Percentiles rank a stretch among this genome's conserved stretches.
phyloP scores from a whole-genome alignment of 2,329 filamentous ascomycete genomes.

The Neodidymelliopsis sp. region DNA sequence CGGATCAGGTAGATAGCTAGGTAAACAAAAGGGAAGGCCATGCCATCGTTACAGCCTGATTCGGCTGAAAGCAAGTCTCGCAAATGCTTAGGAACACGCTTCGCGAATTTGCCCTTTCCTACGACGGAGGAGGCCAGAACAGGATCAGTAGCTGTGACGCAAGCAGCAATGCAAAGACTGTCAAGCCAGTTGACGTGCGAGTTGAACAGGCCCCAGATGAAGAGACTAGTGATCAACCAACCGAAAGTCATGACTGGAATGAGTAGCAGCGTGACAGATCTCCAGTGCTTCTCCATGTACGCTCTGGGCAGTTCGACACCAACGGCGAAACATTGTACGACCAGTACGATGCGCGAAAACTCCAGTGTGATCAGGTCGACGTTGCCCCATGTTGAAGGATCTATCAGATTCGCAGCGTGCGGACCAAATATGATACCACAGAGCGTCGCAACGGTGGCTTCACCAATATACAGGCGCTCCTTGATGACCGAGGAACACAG shows the following conservation, averaged over 20 bases:
- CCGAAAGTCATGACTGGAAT: constrained; percentile 97
- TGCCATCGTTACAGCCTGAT: constrained; percentile 98
- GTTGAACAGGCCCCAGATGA: constrained; percentile 89
- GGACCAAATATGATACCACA: constrained; percentile 91
- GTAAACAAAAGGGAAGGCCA: constrained; percentile 99
- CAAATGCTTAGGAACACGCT: constrained; percentile 95
- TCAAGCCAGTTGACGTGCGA: constrained; percentile 85
- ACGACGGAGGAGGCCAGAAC: constrained; percentile 97
- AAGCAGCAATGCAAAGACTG: constrained; percentile 84
- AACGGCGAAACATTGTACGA: constrained; percentile 91
- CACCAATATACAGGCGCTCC: constrained; percentile 97
- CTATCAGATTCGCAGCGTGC: constrained; percentile 80
- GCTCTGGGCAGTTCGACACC: constrained; percentile 89
- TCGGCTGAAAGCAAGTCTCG: constrained; percentile 94
- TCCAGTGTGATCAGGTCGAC: constrained; percentile 87
- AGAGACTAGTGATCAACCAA: constrained; percentile 90
- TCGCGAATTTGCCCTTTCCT: constrained; percentile 98
- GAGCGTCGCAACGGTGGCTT: constrained; percentile 91
- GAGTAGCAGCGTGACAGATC: constrained; percentile 84
- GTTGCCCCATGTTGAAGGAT: constrained; percentile 79
- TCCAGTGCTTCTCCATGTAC: constrained; percentile 99
- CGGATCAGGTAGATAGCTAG: constrained; percentile 88
- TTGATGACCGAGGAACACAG: constrained; percentile 97
- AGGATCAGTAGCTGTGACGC: constrained; percentile 95
- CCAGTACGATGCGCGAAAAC: constrained; percentile 86